Evolutionary conservation across 495 filamentous ascomycete genomes (phyloP), one percentile per base, ranked within the genome.

Genomic region (Corynascus novoguineensis): DNA sequence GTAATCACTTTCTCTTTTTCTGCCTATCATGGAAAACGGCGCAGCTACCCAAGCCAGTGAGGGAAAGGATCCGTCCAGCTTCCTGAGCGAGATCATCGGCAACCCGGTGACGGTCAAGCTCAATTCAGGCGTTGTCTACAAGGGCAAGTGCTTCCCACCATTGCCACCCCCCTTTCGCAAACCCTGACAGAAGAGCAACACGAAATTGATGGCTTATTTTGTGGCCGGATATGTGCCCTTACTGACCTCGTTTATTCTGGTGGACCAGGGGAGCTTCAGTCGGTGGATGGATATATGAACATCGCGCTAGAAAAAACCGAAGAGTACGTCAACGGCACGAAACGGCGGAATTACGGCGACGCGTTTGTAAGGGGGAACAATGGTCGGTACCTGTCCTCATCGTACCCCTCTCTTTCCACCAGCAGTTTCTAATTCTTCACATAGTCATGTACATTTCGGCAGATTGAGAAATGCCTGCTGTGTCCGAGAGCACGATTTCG

Each of bases 261-360:
- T 7, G 9, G 2, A 46, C 9, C 48, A 96, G 92, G 92, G 35
- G 88, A 95, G 65, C 79, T 96, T n/a, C 90, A 96, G 64, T 95
- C 90, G 0, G 91, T 97, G n/a, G 93, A 98, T 68, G 95, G 95
- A 37, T 98, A 97, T 68, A 97, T 98, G 93, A 97, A 98, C 70
- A 95, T 98, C 61, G 90, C 93, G 19, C 80, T 98, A 3, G 93
- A 97, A 68, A 92, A 95, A 71, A 92, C 90, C 0, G 86, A 90
- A 59, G 95, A 98, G 73, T 90, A 84, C 64, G 86, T 93, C 48
- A 85, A 91, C 66, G 95, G 92, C 25, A 83, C 82, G 56, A 80
- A 89, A 66, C 81, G 83, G 60, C 80, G 88, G 62, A 86, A 76
- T 41, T 97, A 95, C 71, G 93, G 95, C 0, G 93, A 98, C 76